Conservation (phyloP, 106 monocot species). For the Dendrobium huoshanense region DNA sequence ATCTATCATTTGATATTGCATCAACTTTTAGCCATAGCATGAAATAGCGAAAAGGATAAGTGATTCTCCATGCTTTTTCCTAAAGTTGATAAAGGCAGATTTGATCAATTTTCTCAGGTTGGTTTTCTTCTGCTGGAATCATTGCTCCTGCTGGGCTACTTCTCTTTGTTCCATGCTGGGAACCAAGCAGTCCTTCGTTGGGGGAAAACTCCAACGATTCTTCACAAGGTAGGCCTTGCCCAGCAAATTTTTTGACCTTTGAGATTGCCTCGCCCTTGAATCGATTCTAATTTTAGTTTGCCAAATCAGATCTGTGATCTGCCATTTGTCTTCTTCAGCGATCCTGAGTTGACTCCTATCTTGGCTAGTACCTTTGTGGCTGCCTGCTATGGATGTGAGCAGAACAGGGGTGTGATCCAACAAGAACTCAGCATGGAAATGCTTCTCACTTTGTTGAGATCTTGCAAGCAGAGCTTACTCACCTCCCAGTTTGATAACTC, state of each 20-base stretch:
- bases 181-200: constrained; percentile 97
- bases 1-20: not conserved
- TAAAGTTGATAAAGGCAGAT: not conserved
- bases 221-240: constrained; percentile 61
- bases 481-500: constrained; percentile 17
- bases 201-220: constrained; percentile 97
- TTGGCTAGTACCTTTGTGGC: constrained; percentile 75
- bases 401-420: constrained; percentile 76
- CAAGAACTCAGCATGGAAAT: constrained; percentile 97
- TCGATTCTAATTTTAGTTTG: not conserved
- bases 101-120: constrained; percentile 31
- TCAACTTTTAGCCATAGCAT: not conserved
- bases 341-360: constrained; percentile 82
- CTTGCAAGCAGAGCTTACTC: constrained; percentile 42
- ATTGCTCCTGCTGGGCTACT: constrained; percentile 75
- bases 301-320: constrained; percentile 80
- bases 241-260: not conserved
- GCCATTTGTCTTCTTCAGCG: constrained; percentile 94
- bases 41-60: not conserved
- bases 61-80: not conserved
- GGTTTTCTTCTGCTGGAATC: constrained; percentile 84
- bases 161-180: constrained; percentile 73
- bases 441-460: constrained; percentile 78
- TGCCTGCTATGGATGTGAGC: constrained; percentile 85
- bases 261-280: not conserved